Evolutionary conservation across 2,329 filamentous ascomycete genomes (phyloP).

Genomic region (Simplicillium sp.): DNA sequence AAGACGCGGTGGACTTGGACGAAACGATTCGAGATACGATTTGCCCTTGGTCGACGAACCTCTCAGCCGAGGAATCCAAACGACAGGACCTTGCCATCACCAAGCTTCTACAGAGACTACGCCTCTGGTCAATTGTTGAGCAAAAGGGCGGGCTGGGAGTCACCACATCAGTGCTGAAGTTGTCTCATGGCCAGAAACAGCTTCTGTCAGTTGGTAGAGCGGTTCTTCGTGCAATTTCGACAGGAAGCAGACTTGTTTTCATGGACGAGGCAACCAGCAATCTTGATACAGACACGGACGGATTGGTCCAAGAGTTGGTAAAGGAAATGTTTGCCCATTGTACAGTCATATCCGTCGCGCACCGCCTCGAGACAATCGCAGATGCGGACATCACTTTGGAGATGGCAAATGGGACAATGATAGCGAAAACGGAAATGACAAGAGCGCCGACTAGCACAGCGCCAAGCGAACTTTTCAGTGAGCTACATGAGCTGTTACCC

Average conservation of each 20-base stretch:
- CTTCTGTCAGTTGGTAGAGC: background rate
- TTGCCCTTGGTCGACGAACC: too few species aligned
- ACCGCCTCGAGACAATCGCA: conserved; percentile 33
- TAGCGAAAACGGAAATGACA: conserved; percentile 1
- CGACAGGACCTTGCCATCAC: too few species aligned
- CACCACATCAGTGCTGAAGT: background rate
- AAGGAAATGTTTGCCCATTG: conserved; percentile 20
- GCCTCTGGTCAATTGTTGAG: too few species aligned
- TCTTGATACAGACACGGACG: conserved; percentile 25
- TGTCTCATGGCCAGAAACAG: background rate
- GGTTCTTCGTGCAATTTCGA: background rate
- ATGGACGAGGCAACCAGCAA: conserved; percentile 26
- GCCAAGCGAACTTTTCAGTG: too few species aligned
- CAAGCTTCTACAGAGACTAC: too few species aligned
- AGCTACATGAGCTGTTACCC: too few species aligned
- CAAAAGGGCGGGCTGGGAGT: too few species aligned
- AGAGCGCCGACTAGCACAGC: too few species aligned
- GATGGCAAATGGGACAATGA: conserved; percentile 8
- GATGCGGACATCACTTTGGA: conserved; percentile 26
- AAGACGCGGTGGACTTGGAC: background rate
- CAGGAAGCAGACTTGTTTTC: conserved; percentile 13
- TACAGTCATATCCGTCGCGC: conserved; percentile 39
- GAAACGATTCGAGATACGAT: background rate
- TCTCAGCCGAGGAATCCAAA: too few species aligned
- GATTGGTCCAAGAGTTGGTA: conserved; percentile 23